Base-by-base conservation (phyloP, 192 early-diverging fungal genomes). In the Coemansia umbellata region DNA sequence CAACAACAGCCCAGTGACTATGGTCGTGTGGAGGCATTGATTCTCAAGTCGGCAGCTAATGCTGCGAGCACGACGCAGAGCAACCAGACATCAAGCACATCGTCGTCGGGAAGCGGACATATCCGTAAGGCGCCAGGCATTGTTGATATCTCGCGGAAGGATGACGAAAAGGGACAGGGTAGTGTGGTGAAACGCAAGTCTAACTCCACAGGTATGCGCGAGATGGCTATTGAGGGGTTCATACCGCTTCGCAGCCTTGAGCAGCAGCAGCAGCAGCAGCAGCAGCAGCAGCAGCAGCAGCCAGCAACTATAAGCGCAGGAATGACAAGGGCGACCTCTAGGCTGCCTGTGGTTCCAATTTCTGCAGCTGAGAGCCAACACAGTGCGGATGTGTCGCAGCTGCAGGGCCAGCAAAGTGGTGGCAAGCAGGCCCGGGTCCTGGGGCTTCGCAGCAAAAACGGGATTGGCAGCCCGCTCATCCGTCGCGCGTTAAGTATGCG, bases 401-500 rank as follows among this genome's bases (percentile, higher is more conserved):
- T 31, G 47, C 32, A 42, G 31, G 6, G 31, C 10, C 53, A 28
- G 28, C 31, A 17, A 33, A 44, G 24, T 26, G 32, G 49, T 14
- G 37, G 28, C 30, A 52, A 40, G 43, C 50, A 45, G 26, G 42
- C 40, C 21, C 48, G 31, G 13, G 26, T 65, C 42, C 41, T 40
- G n/a, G 62, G 62, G 13, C 44, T 65, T 37, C 56, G 69, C 1
- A 54, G 42, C 49, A 60, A 58, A 35, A 48, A 55, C 36, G 53
- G 32, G 19, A 23, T 55, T 30, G 70, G 58, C 27, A 73, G 53
- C 17, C 70, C 63, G 31, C 52, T 66, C 41, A 74, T 66, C 23
- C 50, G 60, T 8, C 63, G 60, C 14, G 70, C 70, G 50, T 30
- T 66, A 53, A 73, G 69, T 50, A 60, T 61, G 54, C 55, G 60